Base-by-base conservation (phyloP, 148 eudicot species). In the Rhododendron ovatum region DNA sequence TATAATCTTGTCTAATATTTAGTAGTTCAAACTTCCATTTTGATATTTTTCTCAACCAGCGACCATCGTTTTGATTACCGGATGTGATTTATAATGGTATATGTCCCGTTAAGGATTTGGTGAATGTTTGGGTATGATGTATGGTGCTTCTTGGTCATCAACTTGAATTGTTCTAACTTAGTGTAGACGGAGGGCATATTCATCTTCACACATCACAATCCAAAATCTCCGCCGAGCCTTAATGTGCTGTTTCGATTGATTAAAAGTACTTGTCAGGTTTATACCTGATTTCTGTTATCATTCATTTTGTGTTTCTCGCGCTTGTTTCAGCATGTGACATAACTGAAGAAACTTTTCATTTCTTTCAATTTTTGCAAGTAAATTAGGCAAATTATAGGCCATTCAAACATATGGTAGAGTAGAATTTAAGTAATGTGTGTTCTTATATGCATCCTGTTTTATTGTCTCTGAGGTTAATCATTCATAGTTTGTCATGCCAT, bases 171-270 rank as follows among this genome's bases (percentile, higher is more conserved):
- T 84, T 84, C 18, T 8, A 33, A 80, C 30, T 45, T 65, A 65
- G 22, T 89, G 90, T 92, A 96, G 99, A 91, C 82, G 17, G 86
- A 87, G 69, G 94, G 94, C 30, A 91, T 87, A 85, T 90, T 95
- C 37, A 80, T 78, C 14, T 96, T 96, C 81, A 87, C 84, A 82
- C 98, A 98, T 7, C 89, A 90, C 87, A 96, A 95, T 90, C 95
- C 94, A 3, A 87, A 87, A 55, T 90, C 91, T 3, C 86, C 89
- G 4, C 26, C 47, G 18, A 86, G 86, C 83, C 88, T 95, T 80
- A 91, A 90, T 83, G 93, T 93, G 71, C 84, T 87, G 63, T 93
- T 93, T 86, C 91, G 84, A 85, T 82, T 85, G n/a, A 92, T 95
- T 79, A 92, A 92, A 94, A 95, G 99, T 95, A 81, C 81, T 63